Base-by-base conservation (phyloP, 805 yeast species). In the Starmerella apis region DNA sequence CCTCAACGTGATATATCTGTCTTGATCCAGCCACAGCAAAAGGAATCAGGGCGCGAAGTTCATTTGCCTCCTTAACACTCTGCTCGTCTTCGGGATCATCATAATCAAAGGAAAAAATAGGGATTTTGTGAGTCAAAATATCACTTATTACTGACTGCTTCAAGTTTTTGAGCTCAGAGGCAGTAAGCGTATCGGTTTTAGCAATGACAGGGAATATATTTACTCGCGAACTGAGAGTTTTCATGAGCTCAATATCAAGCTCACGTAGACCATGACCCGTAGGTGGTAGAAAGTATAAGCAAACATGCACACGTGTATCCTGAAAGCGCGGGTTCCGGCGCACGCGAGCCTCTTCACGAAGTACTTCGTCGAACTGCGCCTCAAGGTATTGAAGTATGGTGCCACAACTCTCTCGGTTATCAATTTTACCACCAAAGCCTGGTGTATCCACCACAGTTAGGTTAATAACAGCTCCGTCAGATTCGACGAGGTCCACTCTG, bases 331-430 rank as follows among this genome's bases (percentile, higher is more conserved):
- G 95, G 63, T 86, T 85, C 73, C 96, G 80, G 65, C 76, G 76
- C 56, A 87, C 85, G 55, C 90, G 74, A 1, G 92, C 83, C 65
- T 87, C 96, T 64, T 87, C 95, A 1, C 85, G 86, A 43, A 87
- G 72, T 0, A 84, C 63, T 14, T 56, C 71, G 56, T 83, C 87
- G 62, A 81, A 83, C 63, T 82, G 86, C 49, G 68, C 73, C 62
- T 81, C 85, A 50, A 84, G 69, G 64, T 78, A 81, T 31, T 71
- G 71, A 48, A 74, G 74, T 47, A 84, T 72, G 48, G 74, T 65
- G 1, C 53, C 52, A 38, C 71, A 68, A 43, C 56, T 74, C 18
- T 68, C 56, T 41, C 74, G 75, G 66, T 81, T 82, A 64, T 83
- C 77, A 55, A 84, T 70, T 58, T 75, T 78, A 55, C 80, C 86